Conservation (phyloP, 2,329 filamentous ascomycete genomes). For the Hirsutella rhossiliensis region DNA sequence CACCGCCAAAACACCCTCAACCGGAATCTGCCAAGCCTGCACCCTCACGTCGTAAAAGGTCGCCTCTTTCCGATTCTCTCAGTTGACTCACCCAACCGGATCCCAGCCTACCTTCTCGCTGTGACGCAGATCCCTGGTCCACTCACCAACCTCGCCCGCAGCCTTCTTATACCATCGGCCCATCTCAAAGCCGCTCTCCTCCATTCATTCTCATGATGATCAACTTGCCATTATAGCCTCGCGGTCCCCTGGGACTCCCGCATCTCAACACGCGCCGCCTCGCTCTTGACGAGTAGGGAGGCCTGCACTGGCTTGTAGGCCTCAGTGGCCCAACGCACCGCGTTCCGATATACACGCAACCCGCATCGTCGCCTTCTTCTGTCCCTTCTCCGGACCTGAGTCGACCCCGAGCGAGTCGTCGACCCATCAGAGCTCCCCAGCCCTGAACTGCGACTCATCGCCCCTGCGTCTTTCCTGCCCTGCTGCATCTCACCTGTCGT, state of each 20-base stretch:
- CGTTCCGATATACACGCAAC: background rate
- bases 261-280: constrained; percentile 5
- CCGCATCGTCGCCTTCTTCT: background rate
- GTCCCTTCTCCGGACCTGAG: too few species aligned
- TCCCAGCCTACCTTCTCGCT: background rate
- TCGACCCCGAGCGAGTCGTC: too few species aligned
- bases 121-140: background rate
- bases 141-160: background rate
- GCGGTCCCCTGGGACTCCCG: constrained; percentile 24
- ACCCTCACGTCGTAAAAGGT: background rate
- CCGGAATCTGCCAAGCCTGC: background rate
- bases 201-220: constrained; percentile 17
- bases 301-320: constrained; percentile 13
- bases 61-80: background rate
- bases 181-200: background rate
- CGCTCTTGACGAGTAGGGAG: constrained; percentile 6
- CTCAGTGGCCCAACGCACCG: constrained; percentile 10
- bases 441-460: background rate
- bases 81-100: background rate
- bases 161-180: background rate
- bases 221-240: constrained; percentile 21
- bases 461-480: background rate
- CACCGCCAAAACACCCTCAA: background rate
- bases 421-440: too few species aligned
- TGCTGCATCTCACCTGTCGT: background rate